These are phyloP conservation scores for Mucor circinelloides DNA, from an alignment of 371 early-diverging fungal species.

Conservation along the genomic window DNA sequence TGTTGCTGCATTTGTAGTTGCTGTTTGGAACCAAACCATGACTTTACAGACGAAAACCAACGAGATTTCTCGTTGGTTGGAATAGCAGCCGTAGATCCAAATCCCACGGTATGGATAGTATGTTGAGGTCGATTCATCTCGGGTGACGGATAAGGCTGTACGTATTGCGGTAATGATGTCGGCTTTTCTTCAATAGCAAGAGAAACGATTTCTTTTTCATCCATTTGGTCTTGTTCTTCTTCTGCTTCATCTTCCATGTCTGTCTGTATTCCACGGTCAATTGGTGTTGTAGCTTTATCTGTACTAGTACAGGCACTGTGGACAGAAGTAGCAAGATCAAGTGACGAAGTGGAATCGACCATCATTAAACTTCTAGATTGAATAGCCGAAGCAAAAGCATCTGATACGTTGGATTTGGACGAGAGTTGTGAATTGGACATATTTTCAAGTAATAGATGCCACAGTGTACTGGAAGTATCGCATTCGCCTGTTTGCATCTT, in stretches of 20 bases:
- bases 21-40: conserved; percentile 46
- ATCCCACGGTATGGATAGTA: conserved; percentile 22
- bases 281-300: background rate
- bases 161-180: background rate
- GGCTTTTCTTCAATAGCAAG: background rate
- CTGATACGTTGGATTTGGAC: conserved; percentile 12
- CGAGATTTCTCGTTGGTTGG: conserved; percentile 25
- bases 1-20: conserved; percentile 5
- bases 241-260: background rate
- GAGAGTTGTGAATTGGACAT: conserved; percentile 7
- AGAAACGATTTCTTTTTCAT: background rate
- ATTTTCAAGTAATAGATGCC: conserved; percentile 69
- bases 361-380: background rate
- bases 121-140: conserved; percentile 4
- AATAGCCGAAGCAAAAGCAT: conserved; percentile 26
- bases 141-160: conserved; percentile 24
- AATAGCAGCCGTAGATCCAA: conserved; percentile 20
- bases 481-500: conserved; percentile 69
- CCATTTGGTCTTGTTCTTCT: background rate
- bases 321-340: conserved; percentile 1
- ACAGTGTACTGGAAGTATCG: conserved; percentile 70
- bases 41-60: conserved; percentile 52
- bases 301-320: background rate
- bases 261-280: conserved; percentile 18
- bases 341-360: background rate